Base-by-base conservation (phyloP, 768 basidiomycete genomes). In the Russula vinacea region DNA sequence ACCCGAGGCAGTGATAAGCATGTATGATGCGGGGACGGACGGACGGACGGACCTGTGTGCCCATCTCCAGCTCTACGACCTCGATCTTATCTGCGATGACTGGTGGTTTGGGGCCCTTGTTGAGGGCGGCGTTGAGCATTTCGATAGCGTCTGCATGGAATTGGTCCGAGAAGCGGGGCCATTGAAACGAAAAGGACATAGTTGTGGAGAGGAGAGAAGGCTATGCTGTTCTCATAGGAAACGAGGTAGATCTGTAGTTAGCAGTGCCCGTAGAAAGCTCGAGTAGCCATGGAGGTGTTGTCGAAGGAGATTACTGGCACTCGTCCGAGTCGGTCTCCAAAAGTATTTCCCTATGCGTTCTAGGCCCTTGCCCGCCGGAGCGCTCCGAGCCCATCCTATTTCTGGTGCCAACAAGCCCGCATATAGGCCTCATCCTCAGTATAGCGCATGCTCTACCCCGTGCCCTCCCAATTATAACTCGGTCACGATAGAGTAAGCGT, bases 31-130 rank as follows among this genome's bases (percentile, higher is more conserved):
- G 52, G 56, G 58, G n/a, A 19, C 22, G 13, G 62, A 26, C 55
- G 13, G 62, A 26, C 55, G n/a, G 39, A 72, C 79, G 59, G 65
- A 94, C 95, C 80, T 96, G 89, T 2, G 91, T 93, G 42, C 97
- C 97, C 97, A 99, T 98, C 76, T 98, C 90, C n/a, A 99, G 79
- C 74, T 98, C 97, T 58, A 97, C 91, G 35, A 99, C 97, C 74
- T 98, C 94, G 68, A 99, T 98, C 75, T 84, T 88, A 77, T 96
- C 97, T 58, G 94, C 95, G 69, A 98, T 98, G 71, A 99, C 90
- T 33, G 94, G 94, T 1, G 96, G 97, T 73, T 97, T 98, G 78
- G 87, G 90, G 68, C 97, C 97, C 80, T 97, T 93, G 81, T 94
- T 94, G 76, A 95, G 90, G 49, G 92, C 92, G n/a, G 86, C 88